Evolutionary conservation across 1,139 yeast genomes (phyloP).

Genomic region (Hyphopichia wangnamkhiaoensis): DNA sequence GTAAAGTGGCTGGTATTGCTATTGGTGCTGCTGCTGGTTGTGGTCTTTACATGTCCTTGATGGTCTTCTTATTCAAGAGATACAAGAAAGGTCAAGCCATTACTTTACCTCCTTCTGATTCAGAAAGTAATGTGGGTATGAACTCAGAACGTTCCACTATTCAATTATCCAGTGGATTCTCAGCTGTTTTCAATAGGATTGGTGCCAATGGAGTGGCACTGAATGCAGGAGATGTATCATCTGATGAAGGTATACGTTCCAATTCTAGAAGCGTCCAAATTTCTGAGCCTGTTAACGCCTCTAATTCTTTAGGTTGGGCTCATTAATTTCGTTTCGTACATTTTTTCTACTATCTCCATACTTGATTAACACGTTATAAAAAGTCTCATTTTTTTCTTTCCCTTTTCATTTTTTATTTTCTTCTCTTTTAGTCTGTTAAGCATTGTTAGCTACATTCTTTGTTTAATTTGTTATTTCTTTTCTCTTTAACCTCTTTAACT

Average conservation of each 20-base stretch:
- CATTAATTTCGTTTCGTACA: conserved; percentile 9
- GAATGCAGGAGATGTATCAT: conserved; percentile 12
- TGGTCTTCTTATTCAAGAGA: conserved; percentile 46
- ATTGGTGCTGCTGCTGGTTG: conserved; percentile 73
- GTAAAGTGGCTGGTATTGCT: conserved; percentile 57
- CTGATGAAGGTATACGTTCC: conserved; percentile 11
- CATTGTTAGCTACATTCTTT: too few species aligned
- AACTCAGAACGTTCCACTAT: conserved; percentile 18
- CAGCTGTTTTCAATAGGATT: conserved; percentile 42
- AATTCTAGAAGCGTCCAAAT: conserved; percentile 30
- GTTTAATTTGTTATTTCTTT: neutral
- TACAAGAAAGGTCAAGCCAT: conserved; percentile 36
- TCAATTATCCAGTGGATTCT: conserved; percentile 23
- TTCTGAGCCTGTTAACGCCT: conserved; percentile 47
- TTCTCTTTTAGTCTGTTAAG: too few species aligned
- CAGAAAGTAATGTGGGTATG: conserved; percentile 39
- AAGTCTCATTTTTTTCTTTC: too few species aligned
- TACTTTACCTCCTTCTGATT: conserved; percentile 45
- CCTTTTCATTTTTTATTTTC: too few species aligned
- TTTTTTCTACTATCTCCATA: too few species aligned
- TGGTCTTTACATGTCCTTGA: conserved; percentile 53
- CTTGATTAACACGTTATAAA: too few species aligned
- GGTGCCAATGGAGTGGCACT: conserved; percentile 13
- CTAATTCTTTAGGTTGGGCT: conserved; percentile 50
- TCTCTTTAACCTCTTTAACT: neutral